phyloP scores from a whole-genome alignment of 1,284 basidiomycete species.

The Boletus chippewaensis region DNA sequence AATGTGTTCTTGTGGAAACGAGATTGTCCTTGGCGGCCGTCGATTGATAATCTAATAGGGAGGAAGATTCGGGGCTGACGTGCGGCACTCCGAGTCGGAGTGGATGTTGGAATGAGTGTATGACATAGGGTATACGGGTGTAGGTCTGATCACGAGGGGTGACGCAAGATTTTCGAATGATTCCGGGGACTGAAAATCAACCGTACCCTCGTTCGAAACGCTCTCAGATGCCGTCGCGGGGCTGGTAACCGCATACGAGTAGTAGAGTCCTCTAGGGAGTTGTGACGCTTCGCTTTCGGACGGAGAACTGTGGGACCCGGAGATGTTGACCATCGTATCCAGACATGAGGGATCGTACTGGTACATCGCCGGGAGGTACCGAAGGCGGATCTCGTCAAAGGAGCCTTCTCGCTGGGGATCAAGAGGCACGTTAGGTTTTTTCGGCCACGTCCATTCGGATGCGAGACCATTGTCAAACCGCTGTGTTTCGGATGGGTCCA shows the following conservation, averaged over 20 bases:
- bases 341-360: slow-evolving; percentile 10
- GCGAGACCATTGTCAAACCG: slow-evolving; percentile 3
- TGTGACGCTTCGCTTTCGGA: slow-evolving; percentile 14
- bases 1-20: background rate
- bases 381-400: slow-evolving; percentile 12
- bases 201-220: background rate
- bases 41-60: slow-evolving; percentile 7
- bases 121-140: slow-evolving; percentile 25
- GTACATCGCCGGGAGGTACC: slow-evolving; percentile 3
- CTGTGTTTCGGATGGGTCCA: slow-evolving; percentile 14
- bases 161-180: slow-evolving; percentile 11
- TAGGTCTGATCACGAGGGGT: slow-evolving; percentile 26
- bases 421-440: slow-evolving; percentile 12
- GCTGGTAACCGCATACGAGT: slow-evolving; percentile 4
- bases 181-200: slow-evolving; percentile 5
- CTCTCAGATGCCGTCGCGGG: background rate
- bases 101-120: slow-evolving; percentile 19
- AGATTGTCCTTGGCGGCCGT: background rate
- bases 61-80: background rate
- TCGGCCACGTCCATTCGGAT: slow-evolving; percentile 22
- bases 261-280: slow-evolving; percentile 9
- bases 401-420: slow-evolving; percentile 4
- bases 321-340: slow-evolving; percentile 7
- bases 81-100: slow-evolving; percentile 5
- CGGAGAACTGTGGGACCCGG: slow-evolving; percentile 2